Conservation (phyloP, 441 rosid species). For the Mallotus japonicus region DNA sequence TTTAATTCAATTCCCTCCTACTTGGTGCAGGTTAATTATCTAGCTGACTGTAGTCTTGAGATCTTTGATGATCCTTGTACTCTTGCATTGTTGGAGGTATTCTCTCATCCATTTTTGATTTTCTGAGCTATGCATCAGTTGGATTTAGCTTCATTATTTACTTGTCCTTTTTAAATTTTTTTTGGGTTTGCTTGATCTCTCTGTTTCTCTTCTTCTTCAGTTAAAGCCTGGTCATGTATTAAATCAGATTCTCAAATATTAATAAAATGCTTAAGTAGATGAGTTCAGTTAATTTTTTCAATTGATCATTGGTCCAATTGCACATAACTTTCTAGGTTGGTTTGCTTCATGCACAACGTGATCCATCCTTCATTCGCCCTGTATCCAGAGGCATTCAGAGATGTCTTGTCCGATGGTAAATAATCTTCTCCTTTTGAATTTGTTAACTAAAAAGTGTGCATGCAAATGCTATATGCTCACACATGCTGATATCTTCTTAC, state of each 20-base stretch:
- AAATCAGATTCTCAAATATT: background rate
- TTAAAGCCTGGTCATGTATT: background rate
- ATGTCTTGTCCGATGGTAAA: slow-evolving; percentile 93
- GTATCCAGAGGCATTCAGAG: slow-evolving; percentile 80
- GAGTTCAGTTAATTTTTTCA: background rate
- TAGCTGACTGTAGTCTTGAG: slow-evolving; percentile 84
- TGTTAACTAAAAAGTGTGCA: slow-evolving; percentile 1
- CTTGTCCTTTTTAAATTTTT: background rate
- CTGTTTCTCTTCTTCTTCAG: background rate
- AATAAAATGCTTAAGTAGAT: background rate
- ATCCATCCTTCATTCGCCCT: slow-evolving; percentile 90
- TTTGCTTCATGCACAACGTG: slow-evolving; percentile 80
- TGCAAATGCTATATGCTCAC: slow-evolving; percentile 21
- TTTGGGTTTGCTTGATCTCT: background rate
- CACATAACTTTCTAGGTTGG: slow-evolving; percentile 61
- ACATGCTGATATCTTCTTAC: slow-evolving; percentile 26
- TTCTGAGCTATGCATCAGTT: background rate
- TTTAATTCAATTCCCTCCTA: background rate
- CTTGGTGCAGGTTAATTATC: slow-evolving; percentile 65
- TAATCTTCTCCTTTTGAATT: slow-evolving; percentile 21
- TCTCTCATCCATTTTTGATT: background rate
- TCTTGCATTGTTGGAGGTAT: slow-evolving; percentile 76
- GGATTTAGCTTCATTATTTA: background rate
- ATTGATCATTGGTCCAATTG: background rate
- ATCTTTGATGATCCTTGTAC: slow-evolving; percentile 90